Conservation (phyloP, 106 monocot species). For the Apostasia ramifera region DNA sequence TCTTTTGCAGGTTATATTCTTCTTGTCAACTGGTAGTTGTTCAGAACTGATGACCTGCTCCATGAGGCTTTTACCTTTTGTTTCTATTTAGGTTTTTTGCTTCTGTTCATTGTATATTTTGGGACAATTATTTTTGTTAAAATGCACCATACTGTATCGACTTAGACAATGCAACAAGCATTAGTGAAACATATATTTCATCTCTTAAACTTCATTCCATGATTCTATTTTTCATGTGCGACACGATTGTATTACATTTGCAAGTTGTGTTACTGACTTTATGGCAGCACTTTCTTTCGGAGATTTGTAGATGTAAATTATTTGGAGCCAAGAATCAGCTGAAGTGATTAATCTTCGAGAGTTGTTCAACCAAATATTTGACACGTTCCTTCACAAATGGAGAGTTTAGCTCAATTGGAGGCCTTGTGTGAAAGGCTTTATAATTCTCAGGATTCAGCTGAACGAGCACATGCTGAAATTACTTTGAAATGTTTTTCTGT, state of each 20-base stretch:
- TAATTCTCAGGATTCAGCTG: slow-evolving; percentile 88
- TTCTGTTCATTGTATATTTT: slow-evolving; percentile 50
- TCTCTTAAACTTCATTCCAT: slow-evolving; percentile 32
- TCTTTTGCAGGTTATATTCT: slow-evolving; percentile 17
- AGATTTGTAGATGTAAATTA: slow-evolving; percentile 27
- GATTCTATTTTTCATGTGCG: slow-evolving; percentile 28
- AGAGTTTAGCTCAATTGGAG: slow-evolving; percentile 96
- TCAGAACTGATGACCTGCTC: slow-evolving; percentile 28
- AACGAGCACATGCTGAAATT: slow-evolving; percentile 89
- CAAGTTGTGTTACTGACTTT: slow-evolving; percentile 30
- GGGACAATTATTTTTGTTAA: slow-evolving; percentile 35
- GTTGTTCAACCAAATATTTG: slow-evolving; percentile 40
- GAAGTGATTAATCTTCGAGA: slow-evolving; percentile 38
- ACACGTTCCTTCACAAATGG: slow-evolving; percentile 46
- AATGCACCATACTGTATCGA: slow-evolving; percentile 51
- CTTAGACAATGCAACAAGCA: slow-evolving; percentile 46
- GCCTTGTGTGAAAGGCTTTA: slow-evolving; percentile 97
- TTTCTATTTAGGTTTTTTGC: slow-evolving; percentile 49
- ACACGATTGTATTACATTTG: slow-evolving; percentile 16
- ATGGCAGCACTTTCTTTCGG: slow-evolving; percentile 30
- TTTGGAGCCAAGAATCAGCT: slow-evolving; percentile 31
- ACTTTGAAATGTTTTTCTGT: slow-evolving; percentile 94
- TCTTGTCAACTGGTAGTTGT: slow-evolving; percentile 14
- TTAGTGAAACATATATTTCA: slow-evolving; percentile 34
- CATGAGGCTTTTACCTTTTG: slow-evolving; percentile 34